phyloP scores from a whole-genome alignment of 495 filamentous ascomycete species.

The Beverwykella pulmonaria region DNA sequence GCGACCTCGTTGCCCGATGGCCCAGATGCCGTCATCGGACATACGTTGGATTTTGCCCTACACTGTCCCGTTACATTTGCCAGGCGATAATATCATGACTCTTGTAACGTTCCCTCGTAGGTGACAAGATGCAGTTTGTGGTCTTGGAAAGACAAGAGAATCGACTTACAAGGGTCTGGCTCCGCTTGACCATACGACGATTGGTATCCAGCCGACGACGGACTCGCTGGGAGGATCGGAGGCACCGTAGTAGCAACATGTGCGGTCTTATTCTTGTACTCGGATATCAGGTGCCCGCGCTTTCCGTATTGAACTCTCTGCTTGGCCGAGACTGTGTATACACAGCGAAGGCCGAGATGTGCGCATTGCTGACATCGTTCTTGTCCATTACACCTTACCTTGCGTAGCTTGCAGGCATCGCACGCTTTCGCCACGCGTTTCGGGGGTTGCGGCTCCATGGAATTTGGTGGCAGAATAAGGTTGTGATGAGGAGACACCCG shows the following conservation, averaged over 20 bases:
- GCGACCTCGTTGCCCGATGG: neutral
- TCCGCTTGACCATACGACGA: neutral
- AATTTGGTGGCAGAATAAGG: neutral
- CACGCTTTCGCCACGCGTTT: conserved; percentile 31
- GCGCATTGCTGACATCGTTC: conserved; percentile 34
- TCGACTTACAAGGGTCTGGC: neutral
- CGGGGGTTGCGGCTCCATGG: neutral
- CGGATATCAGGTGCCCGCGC: conserved; percentile 24
- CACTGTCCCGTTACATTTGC: neutral
- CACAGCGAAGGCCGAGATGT: conserved; percentile 33
- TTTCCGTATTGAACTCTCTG: conserved; percentile 8
- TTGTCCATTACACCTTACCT: conserved; percentile 36
- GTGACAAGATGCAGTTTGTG: too few species aligned
- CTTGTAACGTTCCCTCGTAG: too few species aligned
- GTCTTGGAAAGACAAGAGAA: neutral
- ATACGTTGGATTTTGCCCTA: neutral
- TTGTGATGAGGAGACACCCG: neutral
- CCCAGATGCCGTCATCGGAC: neutral
- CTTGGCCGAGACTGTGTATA: conserved; percentile 22
- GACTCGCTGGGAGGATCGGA: conserved; percentile 1
- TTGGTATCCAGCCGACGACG: neutral
- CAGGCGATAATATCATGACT: too few species aligned
- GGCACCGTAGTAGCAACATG: neutral
- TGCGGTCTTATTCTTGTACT: conserved; percentile 27
- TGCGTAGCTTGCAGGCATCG: conserved; percentile 34